A percentile compares a stretch with the other conserved stretches of the same genome.
phyloP scores from a whole-genome alignment of 192 early-diverging fungal species.

The Pilobolus umbonatus region DNA sequence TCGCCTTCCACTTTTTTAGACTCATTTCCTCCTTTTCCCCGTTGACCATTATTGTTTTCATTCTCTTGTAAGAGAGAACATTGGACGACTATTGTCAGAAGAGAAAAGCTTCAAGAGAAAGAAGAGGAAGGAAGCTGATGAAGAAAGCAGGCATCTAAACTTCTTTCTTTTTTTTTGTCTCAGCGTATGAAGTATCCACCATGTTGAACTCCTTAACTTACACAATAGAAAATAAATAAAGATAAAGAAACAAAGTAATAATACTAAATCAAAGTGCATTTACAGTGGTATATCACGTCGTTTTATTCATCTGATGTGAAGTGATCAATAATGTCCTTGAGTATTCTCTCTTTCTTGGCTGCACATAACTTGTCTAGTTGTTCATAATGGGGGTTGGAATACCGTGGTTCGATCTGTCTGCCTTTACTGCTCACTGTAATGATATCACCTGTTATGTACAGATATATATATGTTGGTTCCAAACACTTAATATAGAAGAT shows the following conservation, averaged over 20 bases:
- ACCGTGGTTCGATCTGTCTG: neutral
- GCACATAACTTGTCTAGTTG: slow-evolving; percentile 2
- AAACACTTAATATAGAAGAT: no score
- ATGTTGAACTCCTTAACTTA: neutral
- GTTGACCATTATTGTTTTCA: no score
- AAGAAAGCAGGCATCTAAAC: no score
- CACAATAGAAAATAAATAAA: neutral
- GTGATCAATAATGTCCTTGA: no score
- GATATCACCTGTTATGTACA: neutral
- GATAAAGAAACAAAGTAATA: neutral
- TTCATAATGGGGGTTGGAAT: neutral
- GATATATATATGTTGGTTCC: no score
- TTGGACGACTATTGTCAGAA: neutral
- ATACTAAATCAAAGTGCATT: no score
- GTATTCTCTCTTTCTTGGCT: neutral
- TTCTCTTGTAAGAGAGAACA: neutral
- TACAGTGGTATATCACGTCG: neutral
- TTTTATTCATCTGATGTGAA: neutral
- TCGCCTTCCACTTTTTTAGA: no score
- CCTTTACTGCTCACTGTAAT: neutral
- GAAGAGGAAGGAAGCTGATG: neutral
- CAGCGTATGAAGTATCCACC: neutral
- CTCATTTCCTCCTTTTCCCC: no score
- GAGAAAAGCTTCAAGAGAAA: neutral
- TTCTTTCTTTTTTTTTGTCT: neutral